Evolutionary conservation across 306 rosid species (phyloP), one percentile per base, ranked within the genome.

Genomic region (Oemleria cerasiformis): DNA sequence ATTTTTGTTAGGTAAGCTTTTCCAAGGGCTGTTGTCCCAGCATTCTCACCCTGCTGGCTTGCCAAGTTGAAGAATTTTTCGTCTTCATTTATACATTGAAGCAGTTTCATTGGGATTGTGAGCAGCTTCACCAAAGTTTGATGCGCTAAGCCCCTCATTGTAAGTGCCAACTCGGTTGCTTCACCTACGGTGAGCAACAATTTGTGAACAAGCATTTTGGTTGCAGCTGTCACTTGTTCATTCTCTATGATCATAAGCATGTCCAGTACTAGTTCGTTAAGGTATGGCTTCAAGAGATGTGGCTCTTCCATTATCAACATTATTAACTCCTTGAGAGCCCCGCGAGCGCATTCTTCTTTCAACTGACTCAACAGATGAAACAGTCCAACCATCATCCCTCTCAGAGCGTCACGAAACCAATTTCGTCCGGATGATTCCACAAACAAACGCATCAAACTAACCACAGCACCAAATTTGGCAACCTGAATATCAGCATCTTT

Each of bases 371-470:
- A 53, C 20, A 68, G 39, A 16, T 50, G 38, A 39, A 68, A 68
- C 36, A 68, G 49, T 51, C 73, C 73, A 16, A 68, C 73, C 62
- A 68, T 51, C 73, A 68, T 68, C 55, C 48, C 73, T 19, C 73
- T 19, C 73, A 68, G 38, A 50, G 53, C 62, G 39, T 68, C 73
- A 51, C 53, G 57, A 68, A 68, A 68, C 73, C 73, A 68, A 57
- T 68, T 68, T 38, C 73, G 19, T 61, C 62, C 73, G 5, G 23
- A 38, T 11, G 73, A 68, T n/a, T 21, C 53, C 0, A 49, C n/a
- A 54, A 68, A 68, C 62, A 68, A 51, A 68, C 25, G 49, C 15
- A 68, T 68, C 73, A 68, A 19, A 19, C 73, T 68, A 6, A 68
- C 73, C 38, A 68, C 73, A 53, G 73, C 61, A 68, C 73, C 49